Evolutionary conservation across 2,329 filamentous ascomycete genomes (phyloP), one percentile per base, ranked within the genome.

Genomic region (Cladophialophora yegresii): DNA sequence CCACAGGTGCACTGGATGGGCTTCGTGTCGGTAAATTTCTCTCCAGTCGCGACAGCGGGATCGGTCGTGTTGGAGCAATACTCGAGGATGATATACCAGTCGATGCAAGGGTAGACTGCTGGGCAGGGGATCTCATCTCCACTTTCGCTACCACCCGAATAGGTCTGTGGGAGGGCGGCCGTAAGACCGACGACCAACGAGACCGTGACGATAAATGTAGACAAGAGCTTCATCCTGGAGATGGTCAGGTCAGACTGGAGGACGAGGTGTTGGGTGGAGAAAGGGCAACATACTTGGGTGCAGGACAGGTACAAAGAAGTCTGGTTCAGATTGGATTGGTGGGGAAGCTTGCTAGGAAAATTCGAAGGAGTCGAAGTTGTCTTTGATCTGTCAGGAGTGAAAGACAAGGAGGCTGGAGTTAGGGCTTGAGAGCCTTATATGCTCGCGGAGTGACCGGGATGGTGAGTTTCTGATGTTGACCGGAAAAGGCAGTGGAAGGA

Each of bases 41-140:
- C 47, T 13, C 47, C 47, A 9, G 47, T 51, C 22, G 10, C 47
- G 22, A 51, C 47, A 28, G 6, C 47, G 5, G 47, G 47, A 26
- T 51, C 47, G 47, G 47, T 51, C 10, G 20, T 51, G 47, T 51
- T 51, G 47, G 47, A 12, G 26, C 47, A 51, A 28, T 51, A 51
- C 4, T 28, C 26, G 47, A 28, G 3, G 12, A 51, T n/a, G 22
- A 51, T 51, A 20, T 1, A 7, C 22, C 10, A 13, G 47, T 51
- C 47, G 47, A 23, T 26, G 47, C 47, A 51, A 13, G 47, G 47
- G 9, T 51, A 51, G 47, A 51, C 26, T 12, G 13, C 10, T 4
- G 47, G 47, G 47, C 47, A 51, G 2, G 47, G 47, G 20, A 51
- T 4, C 3, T 51, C 47, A 20, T 51, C 47, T 43, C 4, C 36